Evolutionary conservation across 2,329 filamentous ascomycete species (phyloP), one percentile per base, ranked within the genome.

Genomic region (Furcasterigmium furcatum): DNA sequence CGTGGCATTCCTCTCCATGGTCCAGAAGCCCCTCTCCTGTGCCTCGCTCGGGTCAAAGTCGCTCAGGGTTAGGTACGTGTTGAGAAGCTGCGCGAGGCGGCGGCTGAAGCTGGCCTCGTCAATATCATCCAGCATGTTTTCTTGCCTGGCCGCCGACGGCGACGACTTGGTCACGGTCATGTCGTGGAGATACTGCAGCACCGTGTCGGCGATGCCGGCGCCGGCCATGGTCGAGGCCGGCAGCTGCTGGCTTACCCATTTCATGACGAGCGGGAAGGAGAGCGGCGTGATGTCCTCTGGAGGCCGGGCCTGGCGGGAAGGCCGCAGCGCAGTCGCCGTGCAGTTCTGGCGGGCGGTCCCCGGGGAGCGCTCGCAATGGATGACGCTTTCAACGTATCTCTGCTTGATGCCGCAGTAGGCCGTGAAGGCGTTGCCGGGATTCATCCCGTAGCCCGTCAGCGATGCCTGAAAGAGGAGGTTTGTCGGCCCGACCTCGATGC

Each of bases 41-140:
- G 25, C 25, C 25, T 29, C 8, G 25, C 25, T 13, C 8, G 13
- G 8, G 25, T 29, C 25, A 13, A 29, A 29, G 25, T 8, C 30
- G 24, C 40, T 41, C 2, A 50, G 39, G n/a, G 43, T 18, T 2
- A 43, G 14, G 16, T 46, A 43, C 16, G 39, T 43, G 34, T 41
- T 46, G 12, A 49, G 27, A 10, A 48, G 14, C 40, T 45, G 46
- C 5, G 27, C 40, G 5, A 49, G 29, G 9, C 47, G 47, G n/a
- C 30, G 5, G 9, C 46, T 40, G 14, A 48, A 32, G 13, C n/a
- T 24, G 4, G 8, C 18, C 18, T 21, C 20, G 2, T 9, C 18
- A 13, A 32, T 10, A 13, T 10, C 24, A 12, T 21, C 22, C 27
- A 38, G 22, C n/a, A n/a, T 16, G 12, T 34, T n/a, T 8, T 34